Evolutionary conservation across 768 basidiomycete genomes (phyloP).

Genomic region (Mycena epipterygia): DNA sequence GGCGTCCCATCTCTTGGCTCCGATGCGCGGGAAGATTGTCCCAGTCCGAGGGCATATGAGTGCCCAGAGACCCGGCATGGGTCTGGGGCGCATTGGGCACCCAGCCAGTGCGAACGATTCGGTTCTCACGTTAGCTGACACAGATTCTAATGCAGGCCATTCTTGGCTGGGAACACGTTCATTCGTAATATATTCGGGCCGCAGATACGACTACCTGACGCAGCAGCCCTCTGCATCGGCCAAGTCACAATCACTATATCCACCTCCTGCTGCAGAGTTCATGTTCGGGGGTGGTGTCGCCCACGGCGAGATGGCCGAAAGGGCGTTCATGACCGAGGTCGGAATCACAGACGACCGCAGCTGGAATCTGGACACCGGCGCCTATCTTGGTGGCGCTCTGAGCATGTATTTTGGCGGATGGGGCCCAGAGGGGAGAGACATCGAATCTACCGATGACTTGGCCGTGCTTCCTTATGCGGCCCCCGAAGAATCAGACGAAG

Average conservation of each 20-base stretch:
- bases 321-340: conserved; percentile 23
- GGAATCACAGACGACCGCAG: conserved; percentile 33
- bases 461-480: conserved; percentile 39
- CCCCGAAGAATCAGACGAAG: conserved; percentile 36
- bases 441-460: neutral
- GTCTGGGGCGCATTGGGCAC: conserved; percentile 9
- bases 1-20: conserved; percentile 64
- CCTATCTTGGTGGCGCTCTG: conserved; percentile 61
- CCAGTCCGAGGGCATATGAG: conserved; percentile 63
- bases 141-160: neutral
- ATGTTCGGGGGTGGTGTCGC: conserved; percentile 65
- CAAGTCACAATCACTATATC: neutral
- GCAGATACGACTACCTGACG: conserved; percentile 65
- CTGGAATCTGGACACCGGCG: conserved; percentile 47
- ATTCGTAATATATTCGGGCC: conserved; percentile 56
- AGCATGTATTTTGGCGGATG: conserved; percentile 59
- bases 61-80: conserved; percentile 64
- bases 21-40: conserved; percentile 60
- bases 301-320: conserved; percentile 34
- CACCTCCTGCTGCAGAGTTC: conserved; percentile 45
- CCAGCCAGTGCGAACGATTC: conserved; percentile 1
- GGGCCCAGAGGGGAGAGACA: conserved; percentile 56
- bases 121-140: conserved; percentile 11
- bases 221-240: conserved; percentile 51
- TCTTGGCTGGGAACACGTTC: conserved; percentile 50